Conservation (phyloP, 2,329 filamentous ascomycete species). For the Lasiodiplodia sp. region DNA sequence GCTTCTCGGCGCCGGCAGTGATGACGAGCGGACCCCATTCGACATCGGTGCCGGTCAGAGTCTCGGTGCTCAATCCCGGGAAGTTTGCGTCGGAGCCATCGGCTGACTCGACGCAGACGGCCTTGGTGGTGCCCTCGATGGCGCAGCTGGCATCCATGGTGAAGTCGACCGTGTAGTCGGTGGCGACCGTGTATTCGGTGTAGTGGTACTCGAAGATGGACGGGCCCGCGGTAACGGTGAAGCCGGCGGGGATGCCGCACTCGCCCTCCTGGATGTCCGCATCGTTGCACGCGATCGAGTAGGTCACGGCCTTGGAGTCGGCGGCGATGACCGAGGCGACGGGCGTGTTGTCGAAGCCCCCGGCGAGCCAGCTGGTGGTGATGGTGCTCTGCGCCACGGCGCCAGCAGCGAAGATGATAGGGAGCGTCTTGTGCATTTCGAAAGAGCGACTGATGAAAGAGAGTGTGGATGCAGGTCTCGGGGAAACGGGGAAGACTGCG, state of each 20-base stretch:
- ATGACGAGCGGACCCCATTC: slow-evolving; percentile 28
- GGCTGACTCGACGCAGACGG: slow-evolving; percentile 37
- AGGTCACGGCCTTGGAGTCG: slow-evolving; percentile 29
- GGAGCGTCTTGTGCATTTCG: slow-evolving; percentile 14
- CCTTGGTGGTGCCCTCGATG: slow-evolving; percentile 29
- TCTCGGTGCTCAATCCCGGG: slow-evolving; percentile 36
- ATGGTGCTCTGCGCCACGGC: slow-evolving; percentile 22
- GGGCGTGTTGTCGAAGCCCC: slow-evolving; percentile 5
- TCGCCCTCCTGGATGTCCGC: slow-evolving; percentile 30
- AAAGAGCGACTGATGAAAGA: slow-evolving; percentile 10
- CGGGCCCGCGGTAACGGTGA: neutral
- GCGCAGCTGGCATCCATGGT: slow-evolving; percentile 36
- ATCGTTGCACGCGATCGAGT: slow-evolving; percentile 32
- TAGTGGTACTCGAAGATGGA: neutral
- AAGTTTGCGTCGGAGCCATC: slow-evolving; percentile 39
- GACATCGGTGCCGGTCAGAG: slow-evolving; percentile 28
- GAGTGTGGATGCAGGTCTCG: neutral
- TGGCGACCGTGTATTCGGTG: slow-evolving; percentile 29
- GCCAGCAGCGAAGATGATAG: slow-evolving; percentile 17
- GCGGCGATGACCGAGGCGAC: slow-evolving; percentile 23
- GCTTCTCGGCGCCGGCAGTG: slow-evolving; percentile 32
- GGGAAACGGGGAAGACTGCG: neutral
- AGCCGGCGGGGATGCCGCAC: slow-evolving; percentile 20
- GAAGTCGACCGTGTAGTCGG: slow-evolving; percentile 31
- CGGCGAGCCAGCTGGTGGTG: slow-evolving; percentile 14